Percentiles rank a stretch among this genome's conserved stretches.
These are phyloP conservation scores for Sphaceloma murrayae DNA, from an alignment of 2,329 filamentous ascomycete species.

Conservation along the genomic window DNA sequence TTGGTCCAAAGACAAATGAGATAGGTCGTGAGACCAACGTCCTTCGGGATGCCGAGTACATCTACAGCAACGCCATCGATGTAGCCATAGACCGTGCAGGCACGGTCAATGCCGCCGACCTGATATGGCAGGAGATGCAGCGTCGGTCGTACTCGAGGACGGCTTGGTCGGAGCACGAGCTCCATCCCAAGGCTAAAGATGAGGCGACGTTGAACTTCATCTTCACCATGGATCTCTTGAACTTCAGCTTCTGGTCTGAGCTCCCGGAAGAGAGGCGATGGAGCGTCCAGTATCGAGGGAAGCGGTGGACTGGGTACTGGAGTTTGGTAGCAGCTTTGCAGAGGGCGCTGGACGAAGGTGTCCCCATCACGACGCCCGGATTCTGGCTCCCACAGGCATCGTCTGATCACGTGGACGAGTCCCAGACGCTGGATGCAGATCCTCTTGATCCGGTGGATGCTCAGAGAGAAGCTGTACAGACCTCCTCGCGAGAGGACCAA, in stretches of 20 bases:
- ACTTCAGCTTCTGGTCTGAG: constrained; percentile 92
- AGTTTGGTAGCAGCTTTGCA: constrained; percentile 81
- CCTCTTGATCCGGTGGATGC: too few species aligned
- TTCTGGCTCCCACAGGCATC: constrained; percentile 74
- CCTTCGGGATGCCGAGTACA: constrained; percentile 69
- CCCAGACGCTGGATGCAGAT: too few species aligned
- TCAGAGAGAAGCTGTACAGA: too few species aligned
- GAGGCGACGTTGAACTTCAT: constrained; percentile 72
- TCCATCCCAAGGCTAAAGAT: constrained; percentile 78
- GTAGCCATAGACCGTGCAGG: constrained; percentile 77
- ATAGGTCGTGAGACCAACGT: constrained; percentile 65
- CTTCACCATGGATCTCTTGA: constrained; percentile 92
- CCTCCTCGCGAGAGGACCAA: too few species aligned
- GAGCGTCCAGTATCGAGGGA: constrained; percentile 69
- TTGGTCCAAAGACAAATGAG: constrained; percentile 22
- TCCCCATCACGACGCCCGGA: constrained; percentile 77
- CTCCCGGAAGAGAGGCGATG: constrained; percentile 61
- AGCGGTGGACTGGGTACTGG: constrained; percentile 89
- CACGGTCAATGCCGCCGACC: constrained; percentile 70
- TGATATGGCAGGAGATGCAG: constrained; percentile 74
- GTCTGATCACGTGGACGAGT: not conserved
- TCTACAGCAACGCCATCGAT: constrained; percentile 88
- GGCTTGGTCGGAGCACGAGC: constrained; percentile 77
- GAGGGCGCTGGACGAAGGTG: constrained; percentile 79
- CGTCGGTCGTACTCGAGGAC: constrained; percentile 72